Evolutionary conservation across 192 early-diverging fungal genomes (phyloP), one percentile per base, ranked within the genome.

Genomic region (Thamnidium elegans): DNA sequence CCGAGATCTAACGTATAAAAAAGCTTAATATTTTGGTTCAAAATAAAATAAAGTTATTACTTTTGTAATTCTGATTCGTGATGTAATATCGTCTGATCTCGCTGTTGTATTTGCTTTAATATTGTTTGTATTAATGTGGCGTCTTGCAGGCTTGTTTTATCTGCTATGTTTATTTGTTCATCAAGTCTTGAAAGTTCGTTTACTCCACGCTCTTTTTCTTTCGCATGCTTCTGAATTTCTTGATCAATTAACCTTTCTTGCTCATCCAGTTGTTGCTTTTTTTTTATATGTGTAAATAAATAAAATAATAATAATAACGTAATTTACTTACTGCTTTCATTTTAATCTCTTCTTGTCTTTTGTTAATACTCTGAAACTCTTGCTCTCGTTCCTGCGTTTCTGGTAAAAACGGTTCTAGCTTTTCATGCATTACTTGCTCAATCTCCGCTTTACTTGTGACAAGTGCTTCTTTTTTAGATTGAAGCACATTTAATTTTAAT

Each of bases 151-250:
- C 39, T 65, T 21, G 13, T 34, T 6, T 26, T 34, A 32, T 32
- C 30, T 14, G 50, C 63, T 6, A 26, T 50, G 21, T 65, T 31
- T 30, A 65, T 50, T n/a, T 32, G 52, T 32, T 47, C 39, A 43
- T 65, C 34, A 15, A 53, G n/a, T 0, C 14, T 21, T 15, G 52
- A 6, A 3, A 65, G 34, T 43, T 50, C 47, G 9, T 47, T 17
- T 19, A 17, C 23, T 42, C 36, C 63, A 26, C 48, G 48, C 2
- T 17, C 47, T 53, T 65, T 63, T 34, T 65, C 63, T 39, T 65
- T 17, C 54, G 30, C 50, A 54, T 50, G 50, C 21, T 53, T 48
- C 42, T 53, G n/a, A 4, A 50, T 53, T 39, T 55, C 15, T 17
- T 54, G 32, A 50, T 42, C 50, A 3, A 65, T 23, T 4, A 3